Evolutionary conservation across 2,329 filamentous ascomycete genomes (phyloP), one percentile per base, ranked within the genome.

Genomic region (Colletotrichum sp.): DNA sequence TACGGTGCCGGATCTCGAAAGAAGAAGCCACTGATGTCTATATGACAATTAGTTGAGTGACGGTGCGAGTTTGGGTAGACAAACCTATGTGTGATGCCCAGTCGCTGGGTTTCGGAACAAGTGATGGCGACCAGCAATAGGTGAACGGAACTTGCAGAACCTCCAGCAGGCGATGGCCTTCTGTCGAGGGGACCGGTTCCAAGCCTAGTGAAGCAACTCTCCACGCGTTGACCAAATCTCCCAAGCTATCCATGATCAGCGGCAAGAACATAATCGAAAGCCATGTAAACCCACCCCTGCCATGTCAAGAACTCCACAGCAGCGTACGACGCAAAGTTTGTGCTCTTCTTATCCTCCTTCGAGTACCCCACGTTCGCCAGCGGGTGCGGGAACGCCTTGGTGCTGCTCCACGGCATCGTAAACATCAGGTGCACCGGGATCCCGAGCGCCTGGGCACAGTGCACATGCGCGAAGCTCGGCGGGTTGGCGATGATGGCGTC

Each of bases 141-240:
- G 95, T 95, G 75, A 93, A 93, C 0, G 95, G 94, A 7, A 96
- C 89, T 59, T 88, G 88, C 16, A 96, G 83, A 9, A 93, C 90
- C 69, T 91, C 91, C 1, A 95, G 84, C 83, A 96, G 91, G n/a
- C 92, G 92, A 12, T 94, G 93, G 2, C 93, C 94, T 86, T 93
- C 95, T 39, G 95, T 91, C 21, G 93, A 87, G 79, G 92, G 93
- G 44, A 96, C 88, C 0, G 92, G 89, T 70, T 95, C 93, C 1
- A 96, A 85, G 6, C 92, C 91, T 52, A 89, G 89, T 67, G 91
- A 90, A 77, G 92, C 91, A 67, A 94, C 89, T 80, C 95, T 90
- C 81, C 98, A 98, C 12, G 92, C 90, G 81, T 99, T 98, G 81
- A 98, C 96, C 5, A 98, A 88, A 82, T 96, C 94, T 59, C 94